Base-by-base conservation (phyloP, 371 early-diverging fungal genomes). In the Mucor sp. region DNA sequence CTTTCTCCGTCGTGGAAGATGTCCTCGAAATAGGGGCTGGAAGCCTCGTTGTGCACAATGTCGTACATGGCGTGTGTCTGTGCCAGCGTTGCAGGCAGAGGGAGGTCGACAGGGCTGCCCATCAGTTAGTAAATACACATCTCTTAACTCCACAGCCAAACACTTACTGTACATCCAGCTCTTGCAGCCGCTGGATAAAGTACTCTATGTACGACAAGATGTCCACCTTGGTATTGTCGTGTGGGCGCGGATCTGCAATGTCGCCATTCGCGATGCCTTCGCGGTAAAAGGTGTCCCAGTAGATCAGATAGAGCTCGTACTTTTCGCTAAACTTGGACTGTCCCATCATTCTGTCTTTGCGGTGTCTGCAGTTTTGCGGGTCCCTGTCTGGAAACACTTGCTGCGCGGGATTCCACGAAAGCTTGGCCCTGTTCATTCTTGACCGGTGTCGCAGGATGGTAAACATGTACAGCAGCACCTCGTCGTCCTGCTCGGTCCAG, bases 401-500 rank as follows among this genome's bases (percentile, higher is more conserved):
- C 5, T 33, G 44, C 11, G 61, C 68, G 57, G 79, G 68, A 21
- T 27, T 33, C 87, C 88, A 89, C 3, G 64, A 39, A 35, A 86
- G 76, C 11, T 43, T 74, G 53, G n/a, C 19, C 0, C 25, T 25
- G 15, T n/a, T 58, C 21, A 6, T 1, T 33, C 33, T 28, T 14
- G 58, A 23, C n/a, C 78, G 66, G 28, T 33, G 23, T 6, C 60
- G 55, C 4, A 85, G 23, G 30, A 86, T 78, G 15, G 65, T 75
- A 60, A 78, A 76, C 15, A 69, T 62, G 50, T 78, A 74, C 14
- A 86, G 41, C 14, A 89, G 60, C 0, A 81, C n/a, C 1, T 86
- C 84, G 56, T 88, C 88, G 44, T 87, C 87, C 14, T 82, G 70
- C 1, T 57, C 37, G 5, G 72, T 71, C 86, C 87, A 89, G 0